Conservation (phyloP, 2,329 filamentous ascomycete species). For the Stagonosporopsis tanaceti region DNA sequence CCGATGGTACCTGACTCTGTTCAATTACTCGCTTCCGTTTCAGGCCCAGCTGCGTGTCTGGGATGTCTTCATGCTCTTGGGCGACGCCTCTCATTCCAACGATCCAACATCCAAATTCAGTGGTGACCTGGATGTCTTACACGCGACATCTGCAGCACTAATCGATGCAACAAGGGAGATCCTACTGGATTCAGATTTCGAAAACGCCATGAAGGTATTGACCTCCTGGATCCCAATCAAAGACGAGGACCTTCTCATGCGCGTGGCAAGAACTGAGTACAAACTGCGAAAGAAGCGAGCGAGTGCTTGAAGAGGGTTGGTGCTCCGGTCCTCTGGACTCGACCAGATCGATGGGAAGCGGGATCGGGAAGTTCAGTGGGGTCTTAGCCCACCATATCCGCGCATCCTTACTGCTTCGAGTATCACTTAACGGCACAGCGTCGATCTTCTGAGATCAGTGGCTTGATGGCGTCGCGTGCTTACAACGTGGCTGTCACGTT, state of each 20-base stretch:
- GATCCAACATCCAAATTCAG: constrained; percentile 50
- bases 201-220: constrained; percentile 96
- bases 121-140: constrained; percentile 82
- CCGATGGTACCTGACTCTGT: constrained; percentile 95
- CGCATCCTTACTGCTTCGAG: constrained; percentile 37
- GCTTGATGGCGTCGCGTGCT: constrained; percentile 42
- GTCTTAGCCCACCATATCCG: constrained; percentile 9
- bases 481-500: constrained; percentile 46
- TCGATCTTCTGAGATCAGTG: constrained; percentile 47
- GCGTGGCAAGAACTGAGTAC: constrained; percentile 86
- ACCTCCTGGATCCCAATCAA: constrained; percentile 94
- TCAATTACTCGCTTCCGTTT: constrained; percentile 96
- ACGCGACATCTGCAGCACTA: constrained; percentile 87
- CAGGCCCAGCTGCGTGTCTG: constrained; percentile 92
- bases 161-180: constrained; percentile 91
- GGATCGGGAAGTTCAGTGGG: constrained; percentile 23
- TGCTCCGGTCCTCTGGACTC: constrained; percentile 18
- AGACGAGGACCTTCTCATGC: constrained; percentile 93
- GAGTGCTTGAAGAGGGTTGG: constrained; percentile 34
- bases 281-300: constrained; percentile 68
- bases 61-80: constrained; percentile 97
- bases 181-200: constrained; percentile 90
- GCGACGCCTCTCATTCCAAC: constrained; percentile 67
- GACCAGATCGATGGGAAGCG: constrained; percentile 22
- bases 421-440: constrained; percentile 31